Conservation (phyloP, 768 basidiomycete genomes). For the Boletus sensibilis region DNA sequence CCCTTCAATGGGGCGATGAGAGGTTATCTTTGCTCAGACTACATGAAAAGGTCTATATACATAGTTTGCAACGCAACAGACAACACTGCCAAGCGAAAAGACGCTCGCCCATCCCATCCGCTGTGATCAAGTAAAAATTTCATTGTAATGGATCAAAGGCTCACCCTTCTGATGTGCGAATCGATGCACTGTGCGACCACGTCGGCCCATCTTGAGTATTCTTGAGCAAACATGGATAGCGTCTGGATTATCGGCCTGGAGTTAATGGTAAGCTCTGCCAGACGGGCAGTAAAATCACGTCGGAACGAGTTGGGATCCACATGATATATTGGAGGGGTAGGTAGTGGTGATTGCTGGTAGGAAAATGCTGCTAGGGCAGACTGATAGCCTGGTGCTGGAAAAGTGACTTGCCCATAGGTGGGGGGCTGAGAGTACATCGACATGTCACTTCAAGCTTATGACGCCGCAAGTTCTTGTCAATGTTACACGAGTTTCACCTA, state of each 20-base stretch:
- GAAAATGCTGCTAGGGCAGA: slow-evolving; percentile 44
- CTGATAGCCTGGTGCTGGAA: slow-evolving; percentile 48
- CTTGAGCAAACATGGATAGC: slow-evolving; percentile 89
- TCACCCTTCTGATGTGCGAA: slow-evolving; percentile 85
- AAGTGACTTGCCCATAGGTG: slow-evolving; percentile 56
- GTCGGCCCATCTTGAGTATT: slow-evolving; percentile 73
- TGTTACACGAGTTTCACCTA: slow-evolving; percentile 36
- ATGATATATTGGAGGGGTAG: slow-evolving; percentile 43
- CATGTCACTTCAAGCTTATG: slow-evolving; percentile 48
- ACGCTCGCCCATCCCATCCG: slow-evolving; percentile 29
- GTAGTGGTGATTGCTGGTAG: slow-evolving; percentile 47
- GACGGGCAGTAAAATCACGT: slow-evolving; percentile 70
- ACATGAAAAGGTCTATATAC: slow-evolving; percentile 45
- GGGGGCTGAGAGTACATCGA: slow-evolving; percentile 63
- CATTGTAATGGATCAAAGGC: slow-evolving; percentile 38
- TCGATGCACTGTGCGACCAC: slow-evolving; percentile 82
- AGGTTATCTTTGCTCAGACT: slow-evolving; percentile 44
- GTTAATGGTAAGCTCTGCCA: slow-evolving; percentile 86
- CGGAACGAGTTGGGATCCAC: slow-evolving; percentile 73
- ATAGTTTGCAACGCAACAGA: slow-evolving; percentile 37
- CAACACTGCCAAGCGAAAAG: slow-evolving; percentile 21
- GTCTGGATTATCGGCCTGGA: slow-evolving; percentile 92
- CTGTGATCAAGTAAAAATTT: slow-evolving; percentile 25
- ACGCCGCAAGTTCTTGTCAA: slow-evolving; percentile 31
- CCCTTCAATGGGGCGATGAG: slow-evolving; percentile 32